Conservation (phyloP, 225 moss, liverwort and hornwort genomes). For the Bryum argenteum region DNA sequence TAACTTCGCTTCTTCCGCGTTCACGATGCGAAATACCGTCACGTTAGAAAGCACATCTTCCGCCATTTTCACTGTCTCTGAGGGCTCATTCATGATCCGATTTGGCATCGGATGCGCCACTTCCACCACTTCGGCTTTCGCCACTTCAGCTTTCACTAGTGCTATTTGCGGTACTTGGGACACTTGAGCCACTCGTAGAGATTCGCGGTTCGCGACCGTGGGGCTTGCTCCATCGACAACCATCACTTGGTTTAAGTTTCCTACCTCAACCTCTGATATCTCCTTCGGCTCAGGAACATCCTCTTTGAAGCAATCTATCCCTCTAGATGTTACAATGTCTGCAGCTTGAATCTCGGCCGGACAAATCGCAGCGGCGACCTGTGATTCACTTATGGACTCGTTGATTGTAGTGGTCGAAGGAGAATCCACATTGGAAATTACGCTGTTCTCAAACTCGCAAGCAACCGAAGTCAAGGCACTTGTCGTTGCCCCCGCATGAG, state of each 20-base stretch:
- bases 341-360: slow-evolving; percentile 20
- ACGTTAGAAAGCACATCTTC: slow-evolving; percentile 28
- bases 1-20: slow-evolving; percentile 27
- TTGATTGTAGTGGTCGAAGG: slow-evolving; percentile 12
- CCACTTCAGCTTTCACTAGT: slow-evolving; percentile 13
- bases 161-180: slow-evolving; percentile 20
- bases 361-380: slow-evolving; percentile 10
- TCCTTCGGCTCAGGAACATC: slow-evolving; percentile 40
- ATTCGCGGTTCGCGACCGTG: slow-evolving; percentile 9
- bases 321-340: not conserved
- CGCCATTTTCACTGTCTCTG: slow-evolving; percentile 26
- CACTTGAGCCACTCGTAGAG: slow-evolving; percentile 16
- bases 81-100: slow-evolving; percentile 29
- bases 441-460: slow-evolving; percentile 29
- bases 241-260: slow-evolving; percentile 25
- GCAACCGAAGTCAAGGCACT: not conserved
- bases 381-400: slow-evolving; percentile 27
- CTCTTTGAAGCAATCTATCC: slow-evolving; percentile 22
- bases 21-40: slow-evolving; percentile 22
- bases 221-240: slow-evolving; percentile 25
- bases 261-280: slow-evolving; percentile 27
- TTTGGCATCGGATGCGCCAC: slow-evolving; percentile 5
- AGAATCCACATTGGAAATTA: slow-evolving; percentile 24
- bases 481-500: not conserved
- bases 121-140: slow-evolving; percentile 20